Evolutionary conservation across 1,284 basidiomycete species (phyloP), one percentile per base, ranked within the genome.

Genomic region (Heliocybe sulcata): DNA sequence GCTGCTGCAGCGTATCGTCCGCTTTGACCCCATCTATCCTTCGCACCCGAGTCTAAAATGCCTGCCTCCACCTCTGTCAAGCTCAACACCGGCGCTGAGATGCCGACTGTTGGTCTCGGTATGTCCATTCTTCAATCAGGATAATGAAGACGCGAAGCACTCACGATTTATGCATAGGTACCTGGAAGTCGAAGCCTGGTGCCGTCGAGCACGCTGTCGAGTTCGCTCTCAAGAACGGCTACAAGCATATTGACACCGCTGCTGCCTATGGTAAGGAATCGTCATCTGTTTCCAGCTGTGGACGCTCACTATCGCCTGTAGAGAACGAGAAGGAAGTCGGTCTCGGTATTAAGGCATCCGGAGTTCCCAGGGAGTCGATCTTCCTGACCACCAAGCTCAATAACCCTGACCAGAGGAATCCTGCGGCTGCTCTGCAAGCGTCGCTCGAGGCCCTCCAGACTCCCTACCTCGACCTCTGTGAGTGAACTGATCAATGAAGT

Each of bases 341-440:
- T 16, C 65, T 84, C 59, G 92, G 90, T 45, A 87, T 94, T 74
- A 83, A 82, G 67, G 77, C 71, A 26, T 86, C 82, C 22, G 85
- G 84, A 23, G 79, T 90, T n/a, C 74, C 80, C 12, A 80, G 90
- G 56, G 74, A 76, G 53, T 70, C 80, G 45, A 76, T 92, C 67
- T 92, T 89, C 75, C 69, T 91, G 54, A 91, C 87, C 55, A 88
- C 85, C 53, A 91, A 92, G 67, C 79, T 92, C 57, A 80, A 85
- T 69, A 89, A 90, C 72, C 71, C 78, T 25, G 83, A 87, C 67
- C 88, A 90, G 61, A 73, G 75, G 59, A 74, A 79, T 33, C 79
- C 81, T 35, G 71, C 76, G 49, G 79, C 77, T 50, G 87, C 89
- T n/a, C 76, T 95, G 54, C 77, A 86, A 59, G 70, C 77, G 54